Conservation (phyloP, 2,329 filamentous ascomycete species). For the Pseudocercospora fuligena region DNA sequence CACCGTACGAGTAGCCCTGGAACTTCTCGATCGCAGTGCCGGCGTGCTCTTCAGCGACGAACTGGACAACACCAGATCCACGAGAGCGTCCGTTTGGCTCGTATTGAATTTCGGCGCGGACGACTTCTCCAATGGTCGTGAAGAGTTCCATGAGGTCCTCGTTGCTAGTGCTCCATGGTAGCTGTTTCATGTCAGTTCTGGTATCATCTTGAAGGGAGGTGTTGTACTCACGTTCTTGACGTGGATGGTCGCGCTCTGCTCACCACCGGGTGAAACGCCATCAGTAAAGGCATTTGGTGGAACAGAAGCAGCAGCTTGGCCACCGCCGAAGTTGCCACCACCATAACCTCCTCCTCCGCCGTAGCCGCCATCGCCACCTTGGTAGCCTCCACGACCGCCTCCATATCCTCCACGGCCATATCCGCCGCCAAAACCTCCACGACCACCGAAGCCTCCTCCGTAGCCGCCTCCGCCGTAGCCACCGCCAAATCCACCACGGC, state of each 20-base stretch:
- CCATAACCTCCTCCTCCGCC: slow-evolving; percentile 60
- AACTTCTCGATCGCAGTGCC: slow-evolving; percentile 97
- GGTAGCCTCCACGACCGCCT: slow-evolving; percentile 54
- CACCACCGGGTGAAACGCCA: slow-evolving; percentile 83
- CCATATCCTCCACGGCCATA: slow-evolving; percentile 55
- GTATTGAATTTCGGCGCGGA: slow-evolving; percentile 99
- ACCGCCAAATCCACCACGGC: slow-evolving; percentile 48
- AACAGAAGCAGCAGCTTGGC: slow-evolving; percentile 53
- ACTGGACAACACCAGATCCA: slow-evolving; percentile 94
- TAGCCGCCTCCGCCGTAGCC: slow-evolving; percentile 55
- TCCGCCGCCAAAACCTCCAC: slow-evolving; percentile 54
- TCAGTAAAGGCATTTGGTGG: slow-evolving; percentile 90
- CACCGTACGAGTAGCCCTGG: slow-evolving; percentile 95
- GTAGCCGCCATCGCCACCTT: slow-evolving; percentile 67
- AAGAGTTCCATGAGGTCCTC: slow-evolving; percentile 96
- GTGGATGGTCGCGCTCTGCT: slow-evolving; percentile 83
- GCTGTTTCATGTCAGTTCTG: slow-evolving; percentile 56
- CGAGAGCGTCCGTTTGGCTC: slow-evolving; percentile 94
- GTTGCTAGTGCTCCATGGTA: slow-evolving; percentile 98
- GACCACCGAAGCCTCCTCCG: slow-evolving; percentile 51
- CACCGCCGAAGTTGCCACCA: slow-evolving; percentile 43
- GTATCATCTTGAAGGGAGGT: slow-evolving; percentile 28
- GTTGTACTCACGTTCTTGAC: slow-evolving; percentile 84
- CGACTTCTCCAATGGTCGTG: slow-evolving; percentile 96
- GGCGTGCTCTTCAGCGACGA: slow-evolving; percentile 80